These are phyloP conservation scores for Capronia epimyces DNA, from an alignment of 2,329 filamentous ascomycete genomes.

Conservation along the genomic window DNA sequence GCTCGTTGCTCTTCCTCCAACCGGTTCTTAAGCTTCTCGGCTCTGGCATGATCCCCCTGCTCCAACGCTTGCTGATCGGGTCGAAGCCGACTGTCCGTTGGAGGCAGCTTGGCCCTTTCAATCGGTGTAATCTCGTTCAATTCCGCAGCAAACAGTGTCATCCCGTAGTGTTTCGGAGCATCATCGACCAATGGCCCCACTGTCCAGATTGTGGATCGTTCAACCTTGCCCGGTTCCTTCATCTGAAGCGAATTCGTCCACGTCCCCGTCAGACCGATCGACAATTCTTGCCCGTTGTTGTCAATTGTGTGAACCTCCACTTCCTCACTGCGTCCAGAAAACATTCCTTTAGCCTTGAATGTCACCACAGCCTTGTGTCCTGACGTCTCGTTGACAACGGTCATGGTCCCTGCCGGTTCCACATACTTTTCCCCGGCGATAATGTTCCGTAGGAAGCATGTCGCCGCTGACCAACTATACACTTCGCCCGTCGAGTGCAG, in stretches of 20 bases:
- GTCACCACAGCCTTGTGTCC: slow-evolving; percentile 79
- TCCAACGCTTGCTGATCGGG: slow-evolving; percentile 86
- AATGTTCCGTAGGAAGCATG: slow-evolving; percentile 88
- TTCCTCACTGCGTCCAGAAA: slow-evolving; percentile 88
- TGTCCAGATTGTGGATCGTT: slow-evolving; percentile 69
- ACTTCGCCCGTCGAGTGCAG: slow-evolving; percentile 71
- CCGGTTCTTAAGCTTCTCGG: slow-evolving; percentile 74
- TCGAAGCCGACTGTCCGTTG: slow-evolving; percentile 75
- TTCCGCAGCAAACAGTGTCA: slow-evolving; percentile 77
- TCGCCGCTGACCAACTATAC: slow-evolving; percentile 84
- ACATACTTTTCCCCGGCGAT: slow-evolving; percentile 98
- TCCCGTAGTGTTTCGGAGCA: slow-evolving; percentile 73
- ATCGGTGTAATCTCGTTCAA: slow-evolving; percentile 83
- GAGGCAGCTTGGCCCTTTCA: slow-evolving; percentile 67
- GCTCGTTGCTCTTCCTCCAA: slow-evolving; percentile 81
- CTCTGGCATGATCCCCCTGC: slow-evolving; percentile 71
- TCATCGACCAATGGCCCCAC: slow-evolving; percentile 73
- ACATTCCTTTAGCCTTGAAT: slow-evolving; percentile 95
- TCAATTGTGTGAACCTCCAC: slow-evolving; percentile 71
- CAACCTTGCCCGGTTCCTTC: slow-evolving; percentile 56
- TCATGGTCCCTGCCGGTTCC: slow-evolving; percentile 88
- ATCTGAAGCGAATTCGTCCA: slow-evolving; percentile 74
- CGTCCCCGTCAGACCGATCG: slow-evolving; percentile 67
- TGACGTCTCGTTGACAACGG: slow-evolving; percentile 73
- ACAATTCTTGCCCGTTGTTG: slow-evolving; percentile 58